Conservation (phyloP, 2,329 filamentous ascomycete genomes). For the Ophiostoma ulmi region DNA sequence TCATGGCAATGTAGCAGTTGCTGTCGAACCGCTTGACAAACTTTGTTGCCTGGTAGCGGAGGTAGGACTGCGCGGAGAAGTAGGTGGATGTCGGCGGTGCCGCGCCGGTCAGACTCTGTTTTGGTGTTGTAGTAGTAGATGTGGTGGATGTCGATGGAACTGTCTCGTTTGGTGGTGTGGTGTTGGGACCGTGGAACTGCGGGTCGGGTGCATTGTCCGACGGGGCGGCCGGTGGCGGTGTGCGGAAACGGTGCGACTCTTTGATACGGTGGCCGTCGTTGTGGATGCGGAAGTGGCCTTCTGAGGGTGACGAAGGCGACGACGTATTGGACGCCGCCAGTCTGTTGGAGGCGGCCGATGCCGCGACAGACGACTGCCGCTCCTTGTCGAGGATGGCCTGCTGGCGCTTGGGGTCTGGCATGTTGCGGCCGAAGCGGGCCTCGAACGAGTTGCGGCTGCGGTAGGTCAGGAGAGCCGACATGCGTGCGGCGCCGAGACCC, state of each 20-base stretch:
- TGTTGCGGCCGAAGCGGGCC: constrained; percentile 88
- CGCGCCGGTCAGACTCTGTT: constrained; percentile 46
- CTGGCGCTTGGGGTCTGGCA: constrained; percentile 73
- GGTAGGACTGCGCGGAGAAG: constrained; percentile 95
- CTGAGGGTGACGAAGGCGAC: constrained; percentile 45
- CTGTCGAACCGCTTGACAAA: constrained; percentile 96
- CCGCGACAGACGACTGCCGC: constrained; percentile 39
- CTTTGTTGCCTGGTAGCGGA: constrained; percentile 92
- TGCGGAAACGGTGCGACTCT: constrained; percentile 46
- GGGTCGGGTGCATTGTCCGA: constrained; percentile 20
- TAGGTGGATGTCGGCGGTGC: constrained; percentile 66
- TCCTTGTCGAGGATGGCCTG: constrained; percentile 73
- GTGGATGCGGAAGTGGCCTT: constrained; percentile 74
- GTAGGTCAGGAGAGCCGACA: constrained; percentile 94
- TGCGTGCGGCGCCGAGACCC: constrained; percentile 87
- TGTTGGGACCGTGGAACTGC: constrained; percentile 29
- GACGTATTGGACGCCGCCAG: not conserved
- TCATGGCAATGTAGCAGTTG: constrained; percentile 99
- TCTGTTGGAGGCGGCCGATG: not conserved
- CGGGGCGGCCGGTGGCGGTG: not conserved
- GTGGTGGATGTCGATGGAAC: not conserved
- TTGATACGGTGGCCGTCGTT: constrained; percentile 72
- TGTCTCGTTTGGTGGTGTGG: not conserved
- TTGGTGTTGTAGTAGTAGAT: constrained; percentile 36
- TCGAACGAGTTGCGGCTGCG: constrained; percentile 96